A percentile compares a stretch with the other conserved stretches of the same genome.
These are phyloP conservation scores for Aphanomyces astaci DNA, from an alignment of 352 stramenopile genomes.

Conservation along the genomic window DNA sequence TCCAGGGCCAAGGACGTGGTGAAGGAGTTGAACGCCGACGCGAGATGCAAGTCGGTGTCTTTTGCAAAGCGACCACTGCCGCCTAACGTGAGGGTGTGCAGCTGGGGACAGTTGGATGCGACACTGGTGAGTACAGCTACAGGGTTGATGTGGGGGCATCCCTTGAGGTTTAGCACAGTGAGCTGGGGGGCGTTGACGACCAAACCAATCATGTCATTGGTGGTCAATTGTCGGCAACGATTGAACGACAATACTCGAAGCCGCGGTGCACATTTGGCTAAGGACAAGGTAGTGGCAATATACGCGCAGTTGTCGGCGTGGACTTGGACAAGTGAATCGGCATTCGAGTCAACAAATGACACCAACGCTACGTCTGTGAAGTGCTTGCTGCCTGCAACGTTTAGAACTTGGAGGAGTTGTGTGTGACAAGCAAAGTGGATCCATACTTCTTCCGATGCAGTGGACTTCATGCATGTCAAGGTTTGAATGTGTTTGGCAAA, in stretches of 20 bases:
- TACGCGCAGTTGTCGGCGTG: conserved; percentile 19
- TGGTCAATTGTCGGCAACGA: conserved; percentile 17
- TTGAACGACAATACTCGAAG: conserved; percentile 14
- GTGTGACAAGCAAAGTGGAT: conserved; percentile 10
- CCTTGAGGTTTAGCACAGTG: conserved; percentile 9
- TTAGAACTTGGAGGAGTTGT: not conserved
- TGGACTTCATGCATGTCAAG: conserved; percentile 7
- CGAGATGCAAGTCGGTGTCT: conserved; percentile 14
- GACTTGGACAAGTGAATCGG: not conserved
- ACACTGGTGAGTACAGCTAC: not conserved
- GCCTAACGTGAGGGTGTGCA: conserved; percentile 2
- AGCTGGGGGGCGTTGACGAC: not conserved
- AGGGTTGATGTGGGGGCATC: conserved; percentile 1
- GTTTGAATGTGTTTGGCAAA: conserved; percentile 9
- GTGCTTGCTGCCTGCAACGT: conserved; percentile 20
- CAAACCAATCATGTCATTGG: not conserved
- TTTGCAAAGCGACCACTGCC: conserved; percentile 19
- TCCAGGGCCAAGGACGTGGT: not conserved
- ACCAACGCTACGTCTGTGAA: conserved; percentile 6
- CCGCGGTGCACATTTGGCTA: not conserved
- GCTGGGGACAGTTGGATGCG: not conserved
- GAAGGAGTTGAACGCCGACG: not conserved
- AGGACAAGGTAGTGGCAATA: not conserved
- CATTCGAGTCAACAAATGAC: not conserved
- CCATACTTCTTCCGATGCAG: conserved; percentile 18